Conservation (phyloP, 306 rosid species). For the Quercus berberidifolia region DNA sequence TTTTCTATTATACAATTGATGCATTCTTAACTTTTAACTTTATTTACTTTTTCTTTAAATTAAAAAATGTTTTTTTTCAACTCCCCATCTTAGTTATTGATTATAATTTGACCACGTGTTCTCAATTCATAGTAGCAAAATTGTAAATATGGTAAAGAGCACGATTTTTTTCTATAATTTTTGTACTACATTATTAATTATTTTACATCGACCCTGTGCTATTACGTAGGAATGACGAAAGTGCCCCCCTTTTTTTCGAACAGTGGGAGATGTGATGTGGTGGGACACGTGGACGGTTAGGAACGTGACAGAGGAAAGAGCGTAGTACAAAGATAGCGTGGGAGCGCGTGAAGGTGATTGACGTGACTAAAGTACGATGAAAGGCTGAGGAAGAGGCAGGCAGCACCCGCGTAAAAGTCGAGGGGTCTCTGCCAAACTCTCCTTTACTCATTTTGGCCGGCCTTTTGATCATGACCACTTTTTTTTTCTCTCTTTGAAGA, state of each 20-base stretch:
- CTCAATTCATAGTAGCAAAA: too few relatives aligned
- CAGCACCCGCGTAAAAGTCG: conserved; percentile 68
- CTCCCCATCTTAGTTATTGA: too few relatives aligned
- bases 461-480: not conserved
- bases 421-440: conserved; percentile 34
- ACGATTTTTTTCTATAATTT: too few relatives aligned
- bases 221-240: not conserved
- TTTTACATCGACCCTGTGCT: not conserved
- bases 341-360: conserved; percentile 53
- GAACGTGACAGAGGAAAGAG: not conserved
- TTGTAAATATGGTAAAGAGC: too few relatives aligned
- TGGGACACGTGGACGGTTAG: conserved; percentile 18
- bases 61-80: too few relatives aligned
- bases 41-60: too few relatives aligned
- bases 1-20: too few relatives aligned
- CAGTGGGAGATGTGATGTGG: not conserved
- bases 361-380: conserved; percentile 86
- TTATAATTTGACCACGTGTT: too few relatives aligned
- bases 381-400: conserved; percentile 38
- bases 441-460: not conserved
- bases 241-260: not conserved
- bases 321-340: not conserved
- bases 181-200: not conserved
- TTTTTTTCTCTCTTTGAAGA: not conserved
- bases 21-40: too few relatives aligned